phyloP scores from a whole-genome alignment of 148 eudicot species.

The Vaccinium darrowii region DNA sequence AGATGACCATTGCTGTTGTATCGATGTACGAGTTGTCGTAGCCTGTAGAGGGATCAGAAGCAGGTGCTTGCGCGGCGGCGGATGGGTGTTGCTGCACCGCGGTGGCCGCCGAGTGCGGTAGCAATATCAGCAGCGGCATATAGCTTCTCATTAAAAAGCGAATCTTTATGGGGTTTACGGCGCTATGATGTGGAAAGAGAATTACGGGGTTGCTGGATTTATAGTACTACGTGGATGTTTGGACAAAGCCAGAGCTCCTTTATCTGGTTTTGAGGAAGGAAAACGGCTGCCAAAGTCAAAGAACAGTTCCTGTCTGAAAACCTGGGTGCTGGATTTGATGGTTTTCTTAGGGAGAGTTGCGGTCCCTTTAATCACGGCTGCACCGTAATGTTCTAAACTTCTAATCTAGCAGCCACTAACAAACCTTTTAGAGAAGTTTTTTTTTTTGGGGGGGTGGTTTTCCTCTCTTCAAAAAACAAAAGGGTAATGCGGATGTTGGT shows the following conservation, averaged over 20 bases:
- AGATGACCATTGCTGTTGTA: neutral
- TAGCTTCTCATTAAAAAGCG: neutral
- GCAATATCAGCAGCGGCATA: neutral
- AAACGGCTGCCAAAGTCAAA: neutral
- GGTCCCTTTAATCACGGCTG: no score
- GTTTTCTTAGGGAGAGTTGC: neutral
- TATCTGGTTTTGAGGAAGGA: neutral
- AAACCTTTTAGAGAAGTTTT: no score
- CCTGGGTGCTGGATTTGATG: neutral
- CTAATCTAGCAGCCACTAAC: no score
- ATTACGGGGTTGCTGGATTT: neutral
- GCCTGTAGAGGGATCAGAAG: neutral
- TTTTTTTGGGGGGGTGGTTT: no score
- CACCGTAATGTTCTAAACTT: no score
- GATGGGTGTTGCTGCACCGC: neutral
- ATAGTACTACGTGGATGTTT: neutral
- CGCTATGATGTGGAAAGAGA: no score
- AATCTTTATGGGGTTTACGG: no score
- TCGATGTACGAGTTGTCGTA: no score
- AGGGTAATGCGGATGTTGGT: no score
- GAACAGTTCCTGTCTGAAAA: no score
- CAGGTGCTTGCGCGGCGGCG: neutral
- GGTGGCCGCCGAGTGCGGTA: neutral
- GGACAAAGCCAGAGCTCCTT: neutral
- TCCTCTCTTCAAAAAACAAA: no score